Evolutionary conservation across 129 eudicot genomes (phyloP).

Genomic region (Scalesia atractyloides): DNA sequence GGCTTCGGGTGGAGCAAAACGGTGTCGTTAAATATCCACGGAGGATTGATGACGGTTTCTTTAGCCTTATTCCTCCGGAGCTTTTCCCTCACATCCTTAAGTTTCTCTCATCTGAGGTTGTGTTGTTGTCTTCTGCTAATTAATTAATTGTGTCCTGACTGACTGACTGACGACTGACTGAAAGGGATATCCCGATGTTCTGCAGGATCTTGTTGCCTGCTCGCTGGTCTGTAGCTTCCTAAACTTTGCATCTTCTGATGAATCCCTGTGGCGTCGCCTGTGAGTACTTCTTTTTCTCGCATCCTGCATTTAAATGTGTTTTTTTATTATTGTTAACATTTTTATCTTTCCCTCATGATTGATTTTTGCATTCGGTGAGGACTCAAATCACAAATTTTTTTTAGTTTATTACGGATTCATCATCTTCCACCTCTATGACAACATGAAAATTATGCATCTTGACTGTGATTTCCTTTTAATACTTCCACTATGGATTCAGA

Average conservation of each 20-base stretch:
- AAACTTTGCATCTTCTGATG: conserved; percentile 77
- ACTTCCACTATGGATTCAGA: neutral
- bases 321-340: conserved; percentile 5
- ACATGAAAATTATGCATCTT: neutral
- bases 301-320: neutral
- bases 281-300: conserved; percentile 39
- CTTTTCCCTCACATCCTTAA: conserved; percentile 80
- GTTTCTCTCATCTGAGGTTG: conserved; percentile 92
- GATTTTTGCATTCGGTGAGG: conserved; percentile 1
- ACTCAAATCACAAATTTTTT: neutral
- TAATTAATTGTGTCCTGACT: neutral
- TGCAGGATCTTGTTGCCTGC: conserved; percentile 91
- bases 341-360: neutral
- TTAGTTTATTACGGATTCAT: neutral
- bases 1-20: conserved; percentile 46
- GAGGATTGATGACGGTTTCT: conserved; percentile 69
- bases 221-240: conserved; percentile 79
- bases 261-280: conserved; percentile 92
- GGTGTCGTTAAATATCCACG: conserved; percentile 33
- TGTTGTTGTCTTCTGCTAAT: neutral
- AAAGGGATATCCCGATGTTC: neutral
- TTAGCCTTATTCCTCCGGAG: conserved; percentile 79
- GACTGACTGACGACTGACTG: neutral
- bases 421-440: neutral
- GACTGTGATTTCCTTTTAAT: neutral